phyloP scores from a whole-genome alignment of 495 filamentous ascomycete genomes.

The Trichocladium antarcticum region DNA sequence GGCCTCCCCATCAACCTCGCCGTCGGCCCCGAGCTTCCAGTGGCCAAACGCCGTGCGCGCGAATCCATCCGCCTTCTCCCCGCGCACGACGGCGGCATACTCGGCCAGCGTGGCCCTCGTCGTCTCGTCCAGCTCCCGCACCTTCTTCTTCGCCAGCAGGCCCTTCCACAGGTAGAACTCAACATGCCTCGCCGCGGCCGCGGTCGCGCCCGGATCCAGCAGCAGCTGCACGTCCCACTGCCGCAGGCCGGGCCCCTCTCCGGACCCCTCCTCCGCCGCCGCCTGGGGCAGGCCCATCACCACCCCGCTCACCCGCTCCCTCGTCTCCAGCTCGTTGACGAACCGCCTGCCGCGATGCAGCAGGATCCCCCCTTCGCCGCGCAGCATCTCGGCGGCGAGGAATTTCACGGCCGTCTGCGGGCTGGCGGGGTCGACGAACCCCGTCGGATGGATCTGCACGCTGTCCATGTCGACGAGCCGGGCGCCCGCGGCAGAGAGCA shows the following conservation, averaged over 20 bases:
- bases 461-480: slow-evolving; percentile 46
- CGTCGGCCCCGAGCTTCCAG: slow-evolving; percentile 34
- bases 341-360: slow-evolving; percentile 39
- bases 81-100: slow-evolving; percentile 35
- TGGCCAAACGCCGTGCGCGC: slow-evolving; percentile 41
- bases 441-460: slow-evolving; percentile 56
- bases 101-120: slow-evolving; percentile 33
- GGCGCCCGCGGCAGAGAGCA: slow-evolving; percentile 40
- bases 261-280: neutral
- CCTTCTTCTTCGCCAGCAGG: slow-evolving; percentile 41
- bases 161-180: slow-evolving; percentile 51
- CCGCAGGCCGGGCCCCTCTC: slow-evolving; percentile 9
- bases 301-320: slow-evolving; percentile 41
- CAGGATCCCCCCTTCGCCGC: slow-evolving; percentile 49
- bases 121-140: slow-evolving; percentile 35
- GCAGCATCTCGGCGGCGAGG: slow-evolving; percentile 48
- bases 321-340: slow-evolving; percentile 46
- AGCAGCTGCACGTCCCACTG: slow-evolving; percentile 48
- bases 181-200: slow-evolving; percentile 40
- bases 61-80: slow-evolving; percentile 28
- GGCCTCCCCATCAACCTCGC: slow-evolving; percentile 32
- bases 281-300: slow-evolving; percentile 32
- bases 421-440: slow-evolving; percentile 54
- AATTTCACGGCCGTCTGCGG: slow-evolving; percentile 38
- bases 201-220: slow-evolving; percentile 45